A percentile compares a stretch with the other conserved stretches of the same genome.
Conservation (phyloP, 2,329 filamentous ascomycete genomes). For the Penicillium sp. region DNA sequence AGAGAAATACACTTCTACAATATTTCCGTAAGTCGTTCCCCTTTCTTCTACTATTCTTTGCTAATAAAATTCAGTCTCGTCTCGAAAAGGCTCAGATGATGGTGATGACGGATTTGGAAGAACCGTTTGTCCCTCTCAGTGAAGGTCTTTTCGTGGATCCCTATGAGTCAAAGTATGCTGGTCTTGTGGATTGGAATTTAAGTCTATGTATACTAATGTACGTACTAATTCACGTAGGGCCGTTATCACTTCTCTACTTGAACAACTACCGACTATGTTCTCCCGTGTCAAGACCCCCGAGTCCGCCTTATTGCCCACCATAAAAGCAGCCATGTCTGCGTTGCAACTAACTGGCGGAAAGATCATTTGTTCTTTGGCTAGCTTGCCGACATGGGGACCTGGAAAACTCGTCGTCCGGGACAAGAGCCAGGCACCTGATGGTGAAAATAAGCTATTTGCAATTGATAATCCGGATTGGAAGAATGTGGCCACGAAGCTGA, state of each 20-base stretch:
- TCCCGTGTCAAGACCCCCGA: conserved; percentile 85
- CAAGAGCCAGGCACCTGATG: conserved; percentile 79
- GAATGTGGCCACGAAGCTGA: conserved; percentile 82
- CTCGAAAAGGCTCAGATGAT: conserved; percentile 93
- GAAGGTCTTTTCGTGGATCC: conserved; percentile 94
- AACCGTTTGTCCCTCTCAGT: conserved; percentile 88
- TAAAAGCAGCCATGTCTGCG: conserved; percentile 80
- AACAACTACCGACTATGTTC: conserved; percentile 79
- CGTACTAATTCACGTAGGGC: conserved; percentile 39
- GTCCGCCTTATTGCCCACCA: conserved; percentile 75
- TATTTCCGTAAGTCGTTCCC: conserved; percentile 62
- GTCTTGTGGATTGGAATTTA: neutral
- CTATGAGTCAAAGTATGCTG: conserved; percentile 69
- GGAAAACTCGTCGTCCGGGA: conserved; percentile 81
- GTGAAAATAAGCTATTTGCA: conserved; percentile 84
- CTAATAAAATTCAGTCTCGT: conserved; percentile 51
- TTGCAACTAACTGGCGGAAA: conserved; percentile 86
- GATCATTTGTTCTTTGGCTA: conserved; percentile 79
- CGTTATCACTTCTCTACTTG: conserved; percentile 83
- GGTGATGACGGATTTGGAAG: conserved; percentile 96
- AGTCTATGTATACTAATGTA: neutral
- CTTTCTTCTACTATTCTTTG: conserved; percentile 16
- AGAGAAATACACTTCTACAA: conserved; percentile 99
- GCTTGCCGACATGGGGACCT: conserved; percentile 88
- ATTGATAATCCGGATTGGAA: conserved; percentile 87